Percentiles rank a stretch among this genome's conserved stretches.
phyloP scores from a whole-genome alignment of 257 asterid genomes.

The Oldenlandia corymbosa region DNA sequence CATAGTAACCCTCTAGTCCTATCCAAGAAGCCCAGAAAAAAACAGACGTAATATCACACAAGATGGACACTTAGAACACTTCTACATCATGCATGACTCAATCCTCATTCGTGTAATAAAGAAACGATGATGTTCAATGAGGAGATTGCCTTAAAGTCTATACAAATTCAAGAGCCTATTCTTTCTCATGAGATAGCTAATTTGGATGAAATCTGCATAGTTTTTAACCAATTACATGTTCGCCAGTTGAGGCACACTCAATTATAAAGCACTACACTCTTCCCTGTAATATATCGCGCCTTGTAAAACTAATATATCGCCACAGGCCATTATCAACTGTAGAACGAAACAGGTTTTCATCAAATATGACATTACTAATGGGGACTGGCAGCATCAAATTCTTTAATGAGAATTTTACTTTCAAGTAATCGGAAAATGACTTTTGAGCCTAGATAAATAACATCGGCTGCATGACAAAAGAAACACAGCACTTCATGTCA shows the following conservation, averaged over 20 bases:
- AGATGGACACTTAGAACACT: not conserved
- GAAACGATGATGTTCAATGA: too few species aligned
- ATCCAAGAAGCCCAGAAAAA: not conserved
- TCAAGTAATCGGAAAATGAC: not conserved
- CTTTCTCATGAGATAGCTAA: not conserved
- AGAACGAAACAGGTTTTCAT: not conserved
- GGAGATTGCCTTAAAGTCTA: not conserved
- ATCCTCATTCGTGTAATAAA: not conserved
- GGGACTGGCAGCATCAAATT: not conserved
- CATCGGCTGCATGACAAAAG: not conserved
- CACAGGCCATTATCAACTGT: not conserved
- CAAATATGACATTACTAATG: not conserved
- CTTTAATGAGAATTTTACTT: not conserved
- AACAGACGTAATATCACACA: not conserved
- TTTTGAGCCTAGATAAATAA: not conserved
- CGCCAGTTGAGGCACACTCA: not conserved
- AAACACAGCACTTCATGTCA: not conserved
- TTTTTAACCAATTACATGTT: not conserved
- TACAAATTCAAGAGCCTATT: not conserved
- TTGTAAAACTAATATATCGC: too few species aligned
- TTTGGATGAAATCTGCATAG: not conserved
- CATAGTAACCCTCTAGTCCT: not conserved
- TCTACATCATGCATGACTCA: not conserved
- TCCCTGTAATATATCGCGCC: too few species aligned
- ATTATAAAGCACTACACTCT: not conserved